Conservation (phyloP, 192 early-diverging fungal species). For the Backusella macrospora region DNA sequence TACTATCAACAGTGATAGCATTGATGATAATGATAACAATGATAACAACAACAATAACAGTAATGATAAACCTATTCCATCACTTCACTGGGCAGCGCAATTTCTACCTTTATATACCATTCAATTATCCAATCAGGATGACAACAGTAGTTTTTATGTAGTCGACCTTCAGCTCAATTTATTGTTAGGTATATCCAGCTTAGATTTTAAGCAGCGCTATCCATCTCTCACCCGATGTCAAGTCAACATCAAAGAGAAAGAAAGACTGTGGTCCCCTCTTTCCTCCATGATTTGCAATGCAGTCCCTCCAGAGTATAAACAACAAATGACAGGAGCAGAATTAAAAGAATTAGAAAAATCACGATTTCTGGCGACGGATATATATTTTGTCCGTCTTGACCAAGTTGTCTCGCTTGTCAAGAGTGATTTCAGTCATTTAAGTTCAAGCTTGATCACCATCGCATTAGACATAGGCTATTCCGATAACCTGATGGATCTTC, state of each 20-base stretch:
- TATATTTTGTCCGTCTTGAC: slow-evolving; percentile 71
- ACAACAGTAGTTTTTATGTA: slow-evolving; percentile 52
- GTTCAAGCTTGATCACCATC: slow-evolving; percentile 68
- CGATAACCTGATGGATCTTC: not conserved
- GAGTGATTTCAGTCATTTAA: slow-evolving; percentile 63
- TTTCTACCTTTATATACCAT: slow-evolving; percentile 74
- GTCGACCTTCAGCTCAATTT: slow-evolving; percentile 70
- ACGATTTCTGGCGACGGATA: slow-evolving; percentile 57
- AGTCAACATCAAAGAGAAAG: slow-evolving; percentile 61
- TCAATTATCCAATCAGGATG: slow-evolving; percentile 46
- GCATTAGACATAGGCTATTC: slow-evolving; percentile 65
- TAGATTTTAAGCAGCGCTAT: slow-evolving; percentile 60
- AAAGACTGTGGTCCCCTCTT: slow-evolving; percentile 72
- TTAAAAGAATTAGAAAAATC: slow-evolving; percentile 56
- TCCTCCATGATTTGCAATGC: slow-evolving; percentile 53
- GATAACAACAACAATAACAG: no score
- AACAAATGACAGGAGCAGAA: slow-evolving; percentile 19
- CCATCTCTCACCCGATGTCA: slow-evolving; percentile 57
- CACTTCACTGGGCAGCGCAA: slow-evolving; percentile 36
- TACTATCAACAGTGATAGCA: no score
- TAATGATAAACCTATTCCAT: not conserved
- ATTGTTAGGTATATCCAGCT: slow-evolving; percentile 54
- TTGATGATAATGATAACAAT: no score
- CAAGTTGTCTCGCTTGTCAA: slow-evolving; percentile 64
- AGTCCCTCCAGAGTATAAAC: not conserved